A percentile compares a stretch with the other conserved stretches of the same genome.
These are phyloP conservation scores for Exophiala sp. DNA, from an alignment of 2,329 filamentous ascomycete species.

Conservation along the genomic window DNA sequence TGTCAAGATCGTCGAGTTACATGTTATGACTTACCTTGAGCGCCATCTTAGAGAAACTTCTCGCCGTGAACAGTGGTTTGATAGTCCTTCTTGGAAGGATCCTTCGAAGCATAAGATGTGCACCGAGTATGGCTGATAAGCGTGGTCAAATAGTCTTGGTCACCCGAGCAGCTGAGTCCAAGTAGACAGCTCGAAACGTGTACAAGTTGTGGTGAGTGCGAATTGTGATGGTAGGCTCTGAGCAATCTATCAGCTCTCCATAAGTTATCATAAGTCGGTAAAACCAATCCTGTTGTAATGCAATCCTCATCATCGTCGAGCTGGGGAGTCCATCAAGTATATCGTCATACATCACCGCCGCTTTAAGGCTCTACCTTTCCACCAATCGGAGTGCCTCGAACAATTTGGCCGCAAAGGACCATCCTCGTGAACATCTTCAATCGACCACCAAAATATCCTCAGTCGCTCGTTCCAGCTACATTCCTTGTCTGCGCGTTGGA, in stretches of 20 bases:
- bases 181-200: too few species aligned
- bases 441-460: neutral
- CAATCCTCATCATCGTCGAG: too few species aligned
- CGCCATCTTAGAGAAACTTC: constrained; percentile 36
- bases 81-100: constrained; percentile 9
- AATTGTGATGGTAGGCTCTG: too few species aligned
- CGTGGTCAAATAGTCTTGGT: too few species aligned
- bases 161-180: too few species aligned
- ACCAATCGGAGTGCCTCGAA: constrained; percentile 18
- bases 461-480: too few species aligned
- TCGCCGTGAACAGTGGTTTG: constrained; percentile 9
- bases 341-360: constrained; percentile 8
- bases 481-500: too few species aligned
- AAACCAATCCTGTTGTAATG: too few species aligned
- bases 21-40: constrained; percentile 34
- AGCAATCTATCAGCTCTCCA: too few species aligned
- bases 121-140: too few species aligned
- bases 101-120: constrained; percentile 10
- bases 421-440: constrained; percentile 6
- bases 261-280: too few species aligned
- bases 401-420: constrained; percentile 10
- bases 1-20: neutral
- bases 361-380: constrained; percentile 1
- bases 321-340: neutral
- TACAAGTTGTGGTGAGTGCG: too few species aligned